Base-by-base conservation (phyloP, 768 basidiomycete species). In the Podaxis sp. region DNA sequence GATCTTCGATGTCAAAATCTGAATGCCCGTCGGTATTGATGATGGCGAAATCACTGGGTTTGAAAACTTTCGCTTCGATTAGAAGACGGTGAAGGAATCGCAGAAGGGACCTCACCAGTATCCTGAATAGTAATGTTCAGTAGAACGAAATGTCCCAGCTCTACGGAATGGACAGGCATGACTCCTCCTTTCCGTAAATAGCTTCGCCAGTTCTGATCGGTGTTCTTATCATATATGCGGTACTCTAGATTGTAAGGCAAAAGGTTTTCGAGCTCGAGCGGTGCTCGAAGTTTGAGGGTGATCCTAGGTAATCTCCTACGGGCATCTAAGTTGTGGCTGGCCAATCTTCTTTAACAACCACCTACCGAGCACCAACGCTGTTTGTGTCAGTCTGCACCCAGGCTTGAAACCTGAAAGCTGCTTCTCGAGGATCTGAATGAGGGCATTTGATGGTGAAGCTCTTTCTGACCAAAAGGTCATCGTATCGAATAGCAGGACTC, bases 121-220 rank as follows among this genome's bases (percentile, higher is more conserved):
- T 98, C 96, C 75, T 98, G 90, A 1, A 97, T 80, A 58, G 89
- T 81, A n/a, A 98, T 82, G 67, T 93, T 98, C 47, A 98, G 81
- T 13, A 98, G 77, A 25, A 98, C 83, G 59, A 98, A 80, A 73
- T 99, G 97, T 4, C 84, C 83, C 2, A 98, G 79, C 70, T 98
- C 95, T 27, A 97, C 93, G 2, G 94, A 95, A 71, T 98, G 97
- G 17, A 98, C 89, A 2, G 97, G 97, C 87, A 96, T 96, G 43
- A 94, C 80, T 6, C 96, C 96, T 29, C 97, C 96, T 69, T 92
- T 87, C 50, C 96, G 85, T 15, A 98, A 80, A 76, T 94, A 99
- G 71, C 92, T 96, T 66, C 86, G 87, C 89, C 95, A 98, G 69
- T 96, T 96, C 69, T 94, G 92, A 68, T 94, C 88, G 0, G 91